phyloP scores from a whole-genome alignment of 2,329 filamentous ascomycete genomes.

The Aureobasidium sp. region DNA sequence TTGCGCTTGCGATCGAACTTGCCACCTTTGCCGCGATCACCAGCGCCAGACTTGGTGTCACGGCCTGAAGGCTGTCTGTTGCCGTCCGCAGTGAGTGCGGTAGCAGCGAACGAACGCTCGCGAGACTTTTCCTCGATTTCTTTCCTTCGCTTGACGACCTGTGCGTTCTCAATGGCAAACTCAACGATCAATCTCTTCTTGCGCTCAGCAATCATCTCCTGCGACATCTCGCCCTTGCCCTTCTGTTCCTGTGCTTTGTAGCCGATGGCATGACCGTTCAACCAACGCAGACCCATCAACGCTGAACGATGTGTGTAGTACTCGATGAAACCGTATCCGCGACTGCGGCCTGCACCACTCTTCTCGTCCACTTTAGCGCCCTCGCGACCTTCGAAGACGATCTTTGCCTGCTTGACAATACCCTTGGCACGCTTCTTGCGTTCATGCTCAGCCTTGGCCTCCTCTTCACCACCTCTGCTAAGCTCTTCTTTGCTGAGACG shows the following conservation, averaged over 20 bases:
- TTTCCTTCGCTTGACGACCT: slow-evolving; percentile 76
- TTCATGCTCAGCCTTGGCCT: slow-evolving; percentile 70
- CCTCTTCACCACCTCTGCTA: slow-evolving; percentile 68
- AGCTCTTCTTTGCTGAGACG: slow-evolving; percentile 87
- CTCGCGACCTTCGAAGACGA: slow-evolving; percentile 83
- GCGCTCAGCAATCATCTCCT: slow-evolving; percentile 56
- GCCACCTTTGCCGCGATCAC: slow-evolving; percentile 20
- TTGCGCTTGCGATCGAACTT: slow-evolving; percentile 33
- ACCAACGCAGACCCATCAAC: slow-evolving; percentile 86
- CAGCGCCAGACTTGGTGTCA: slow-evolving; percentile 8
- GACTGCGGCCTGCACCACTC: slow-evolving; percentile 70
- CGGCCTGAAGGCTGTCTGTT: slow-evolving; percentile 2
- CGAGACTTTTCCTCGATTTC: slow-evolving; percentile 54
- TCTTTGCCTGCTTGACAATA: slow-evolving; percentile 85
- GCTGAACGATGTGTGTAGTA: slow-evolving; percentile 91
- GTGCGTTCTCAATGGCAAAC: slow-evolving; percentile 96
- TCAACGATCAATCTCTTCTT: slow-evolving; percentile 89
- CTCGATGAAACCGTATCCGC: slow-evolving; percentile 96
- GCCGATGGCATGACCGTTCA: slow-evolving; percentile 68
- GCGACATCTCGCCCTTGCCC: slow-evolving; percentile 27
- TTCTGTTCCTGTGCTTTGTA: slow-evolving; percentile 43
- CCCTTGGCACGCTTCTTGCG: slow-evolving; percentile 78
- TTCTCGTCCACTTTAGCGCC: slow-evolving; percentile 77
- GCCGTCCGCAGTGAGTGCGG: slow-evolving; percentile 10
- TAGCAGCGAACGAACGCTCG: slow-evolving; percentile 23